Evolutionary conservation across 805 yeast genomes (phyloP).

Genomic region (Millerozyma acaciae): DNA sequence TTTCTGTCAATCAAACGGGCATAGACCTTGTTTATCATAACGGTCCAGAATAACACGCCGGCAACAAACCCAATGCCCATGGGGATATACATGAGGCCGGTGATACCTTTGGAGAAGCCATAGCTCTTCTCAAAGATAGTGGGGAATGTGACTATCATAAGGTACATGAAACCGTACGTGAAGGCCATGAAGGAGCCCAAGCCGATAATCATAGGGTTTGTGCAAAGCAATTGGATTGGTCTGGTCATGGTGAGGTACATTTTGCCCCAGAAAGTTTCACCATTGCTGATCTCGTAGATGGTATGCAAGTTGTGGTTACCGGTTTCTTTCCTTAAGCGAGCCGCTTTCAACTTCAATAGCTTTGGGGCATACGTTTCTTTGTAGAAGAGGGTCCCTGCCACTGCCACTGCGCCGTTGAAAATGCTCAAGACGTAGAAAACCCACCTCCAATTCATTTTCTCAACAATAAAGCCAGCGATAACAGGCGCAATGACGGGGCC

Average conservation of each 20-base stretch:
- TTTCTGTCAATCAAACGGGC: slow-evolving; percentile 20
- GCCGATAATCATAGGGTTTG: slow-evolving; percentile 38
- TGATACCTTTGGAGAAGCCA: slow-evolving; percentile 27
- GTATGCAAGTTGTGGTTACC: slow-evolving; percentile 37
- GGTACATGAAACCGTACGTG: slow-evolving; percentile 38
- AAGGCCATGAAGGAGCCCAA: slow-evolving; percentile 41
- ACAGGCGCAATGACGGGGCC: slow-evolving; percentile 40
- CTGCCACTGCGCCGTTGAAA: slow-evolving; percentile 31
- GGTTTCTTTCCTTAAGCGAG: slow-evolving; percentile 25
- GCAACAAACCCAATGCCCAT: slow-evolving; percentile 35
- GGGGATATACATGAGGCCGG: slow-evolving; percentile 37
- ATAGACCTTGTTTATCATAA: slow-evolving; percentile 22
- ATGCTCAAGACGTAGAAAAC: slow-evolving; percentile 31
- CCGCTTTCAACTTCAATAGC: slow-evolving; percentile 26
- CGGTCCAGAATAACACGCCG: slow-evolving; percentile 32
- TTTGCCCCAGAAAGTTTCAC: slow-evolving; percentile 19
- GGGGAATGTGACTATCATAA: slow-evolving; percentile 39
- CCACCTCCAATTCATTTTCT: slow-evolving; percentile 34
- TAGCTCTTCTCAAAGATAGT: slow-evolving; percentile 25
- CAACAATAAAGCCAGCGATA: slow-evolving; percentile 33
- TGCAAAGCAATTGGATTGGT: slow-evolving; percentile 29
- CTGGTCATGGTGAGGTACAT: slow-evolving; percentile 24
- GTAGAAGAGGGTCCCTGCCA: slow-evolving; percentile 26
- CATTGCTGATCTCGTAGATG: slow-evolving; percentile 32
- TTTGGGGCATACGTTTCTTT: slow-evolving; percentile 36